These are phyloP conservation scores for Trichoderma gamsii DNA, from an alignment of 495 filamentous ascomycete species.

Conservation along the genomic window DNA sequence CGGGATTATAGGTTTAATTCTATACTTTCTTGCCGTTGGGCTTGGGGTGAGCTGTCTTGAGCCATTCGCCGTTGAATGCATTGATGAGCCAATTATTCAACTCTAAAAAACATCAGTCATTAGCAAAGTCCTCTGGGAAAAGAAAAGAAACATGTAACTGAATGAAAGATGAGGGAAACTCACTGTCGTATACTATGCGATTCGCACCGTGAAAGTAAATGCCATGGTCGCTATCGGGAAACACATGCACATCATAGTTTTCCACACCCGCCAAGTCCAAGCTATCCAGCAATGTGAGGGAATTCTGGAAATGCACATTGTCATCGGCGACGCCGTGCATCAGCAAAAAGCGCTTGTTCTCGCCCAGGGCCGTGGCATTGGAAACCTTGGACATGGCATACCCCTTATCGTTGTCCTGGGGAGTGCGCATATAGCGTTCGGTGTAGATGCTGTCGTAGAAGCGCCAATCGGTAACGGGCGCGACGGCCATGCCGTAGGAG, in stretches of 20 bases:
- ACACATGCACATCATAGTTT: conserved; percentile 95
- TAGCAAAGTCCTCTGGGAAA: neutral
- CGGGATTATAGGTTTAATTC: neutral
- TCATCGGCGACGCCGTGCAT: conserved; percentile 96
- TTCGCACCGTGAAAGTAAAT: conserved; percentile 95
- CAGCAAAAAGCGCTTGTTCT: conserved; percentile 79
- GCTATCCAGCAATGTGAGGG: conserved; percentile 76
- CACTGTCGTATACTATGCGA: conserved; percentile 89
- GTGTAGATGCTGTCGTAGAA: conserved; percentile 96
- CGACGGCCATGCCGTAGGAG: conserved; percentile 94
- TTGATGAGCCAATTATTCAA: conserved; percentile 90
- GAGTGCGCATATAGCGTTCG: conserved; percentile 92
- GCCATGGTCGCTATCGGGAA: conserved; percentile 92
- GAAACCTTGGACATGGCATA: conserved; percentile 70
- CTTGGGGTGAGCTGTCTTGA: conserved; percentile 62
- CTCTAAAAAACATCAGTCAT: conserved; percentile 49
- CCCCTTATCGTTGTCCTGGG: conserved; percentile 69
- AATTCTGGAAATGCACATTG: conserved; percentile 95
- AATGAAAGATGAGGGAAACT: conserved; percentile 33
- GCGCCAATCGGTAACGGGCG: conserved; percentile 94
- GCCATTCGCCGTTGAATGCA: conserved; percentile 95
- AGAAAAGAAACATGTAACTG: no score
- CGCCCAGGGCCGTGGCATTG: conserved; percentile 59
- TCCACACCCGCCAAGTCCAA: conserved; percentile 77
- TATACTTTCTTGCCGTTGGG: conserved; percentile 35